These are phyloP conservation scores for Vavraia culicis DNA, from an alignment of 371 early-diverging fungal genomes.

Conservation along the genomic window DNA sequence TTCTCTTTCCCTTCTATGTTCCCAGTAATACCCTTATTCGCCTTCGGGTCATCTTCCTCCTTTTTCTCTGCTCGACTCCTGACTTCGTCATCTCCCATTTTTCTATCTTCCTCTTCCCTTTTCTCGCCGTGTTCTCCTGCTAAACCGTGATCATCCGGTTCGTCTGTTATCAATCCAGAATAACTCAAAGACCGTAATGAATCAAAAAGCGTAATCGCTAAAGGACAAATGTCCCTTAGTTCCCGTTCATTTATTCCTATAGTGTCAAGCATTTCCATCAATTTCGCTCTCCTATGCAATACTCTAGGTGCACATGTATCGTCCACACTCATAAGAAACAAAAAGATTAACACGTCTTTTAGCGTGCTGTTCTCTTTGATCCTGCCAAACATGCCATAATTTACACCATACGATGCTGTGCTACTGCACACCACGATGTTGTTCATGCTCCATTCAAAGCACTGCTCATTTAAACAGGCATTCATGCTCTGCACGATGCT, in stretches of 20 bases:
- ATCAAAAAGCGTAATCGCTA: too few species aligned
- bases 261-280: too few species aligned
- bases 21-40: background rate
- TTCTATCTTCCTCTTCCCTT: background rate
- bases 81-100: too few species aligned
- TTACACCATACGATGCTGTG: conserved; percentile 27
- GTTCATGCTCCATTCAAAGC: conserved; percentile 37
- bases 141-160: background rate
- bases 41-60: too few species aligned
- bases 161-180: background rate
- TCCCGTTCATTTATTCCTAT: too few species aligned
- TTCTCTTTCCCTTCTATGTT: too few species aligned
- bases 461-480: background rate
- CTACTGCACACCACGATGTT: conserved; percentile 36
- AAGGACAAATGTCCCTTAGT: too few species aligned
- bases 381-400: conserved; percentile 6
- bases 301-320: too few species aligned
- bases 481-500: conserved; percentile 4
- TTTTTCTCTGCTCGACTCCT: too few species aligned
- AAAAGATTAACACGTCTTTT: conserved; percentile 14
- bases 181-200: background rate
- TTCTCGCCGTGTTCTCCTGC: background rate
- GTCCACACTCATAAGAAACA: conserved; percentile 7
- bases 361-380: conserved; percentile 6
- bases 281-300: too few species aligned